Conservation (phyloP, 2,329 filamentous ascomycete genomes). For the Mycocentrospora acerina region DNA sequence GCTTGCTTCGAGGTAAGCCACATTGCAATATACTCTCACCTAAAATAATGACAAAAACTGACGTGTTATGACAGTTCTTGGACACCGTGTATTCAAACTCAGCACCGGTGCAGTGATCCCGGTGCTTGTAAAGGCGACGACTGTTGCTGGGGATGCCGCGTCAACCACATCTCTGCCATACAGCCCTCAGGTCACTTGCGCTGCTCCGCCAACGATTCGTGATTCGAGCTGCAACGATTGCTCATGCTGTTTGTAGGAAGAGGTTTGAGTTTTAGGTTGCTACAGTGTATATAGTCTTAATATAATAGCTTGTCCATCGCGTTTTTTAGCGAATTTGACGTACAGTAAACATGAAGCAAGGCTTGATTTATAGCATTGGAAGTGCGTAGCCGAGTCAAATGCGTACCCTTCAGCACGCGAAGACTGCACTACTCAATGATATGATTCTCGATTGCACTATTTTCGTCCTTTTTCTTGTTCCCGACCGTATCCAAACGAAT, state of each 20-base stretch:
- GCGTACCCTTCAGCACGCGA: no score
- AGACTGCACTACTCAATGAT: no score
- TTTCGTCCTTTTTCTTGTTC: no score
- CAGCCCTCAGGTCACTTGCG: conserved; percentile 28
- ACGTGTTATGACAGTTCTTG: conserved; percentile 47
- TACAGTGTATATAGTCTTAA: no score
- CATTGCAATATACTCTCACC: background rate
- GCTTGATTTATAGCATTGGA: no score
- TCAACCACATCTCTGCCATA: conserved; percentile 35
- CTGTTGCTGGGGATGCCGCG: conserved; percentile 33
- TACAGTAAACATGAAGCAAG: no score
- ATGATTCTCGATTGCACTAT: no score
- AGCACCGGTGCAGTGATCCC: conserved; percentile 70
- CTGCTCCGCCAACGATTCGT: conserved; percentile 27
- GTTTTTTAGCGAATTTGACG: no score
- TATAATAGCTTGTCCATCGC: no score
- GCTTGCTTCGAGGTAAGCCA: conserved; percentile 47
- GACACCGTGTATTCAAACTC: conserved; percentile 63
- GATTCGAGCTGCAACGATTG: conserved; percentile 40
- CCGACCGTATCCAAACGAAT: no score
- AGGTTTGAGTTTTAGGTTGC: no score
- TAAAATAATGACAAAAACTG: conserved; percentile 1
- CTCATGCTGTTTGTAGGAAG: conserved; percentile 30
- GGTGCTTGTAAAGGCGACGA: conserved; percentile 64
- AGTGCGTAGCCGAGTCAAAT: no score